phyloP scores from a whole-genome alignment of 257 asterid genomes.

The Scutellaria barbata region DNA sequence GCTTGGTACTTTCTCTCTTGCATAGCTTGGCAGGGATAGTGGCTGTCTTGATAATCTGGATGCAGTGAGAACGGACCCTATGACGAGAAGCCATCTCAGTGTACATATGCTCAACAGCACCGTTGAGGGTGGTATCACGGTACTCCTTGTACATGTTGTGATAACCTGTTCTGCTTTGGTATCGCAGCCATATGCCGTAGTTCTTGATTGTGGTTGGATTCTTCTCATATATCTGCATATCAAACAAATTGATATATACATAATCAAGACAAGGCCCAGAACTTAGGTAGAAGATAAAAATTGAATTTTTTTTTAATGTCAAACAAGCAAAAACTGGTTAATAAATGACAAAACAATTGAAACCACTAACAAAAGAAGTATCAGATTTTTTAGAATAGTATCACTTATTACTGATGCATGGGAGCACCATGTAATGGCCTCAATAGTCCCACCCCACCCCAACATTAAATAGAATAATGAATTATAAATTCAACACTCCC shows the following conservation, averaged over 20 bases:
- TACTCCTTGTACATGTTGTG: slow-evolving; percentile 40
- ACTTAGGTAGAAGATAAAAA: neutral
- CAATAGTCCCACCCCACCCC: neutral
- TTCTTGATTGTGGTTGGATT: slow-evolving; percentile 37
- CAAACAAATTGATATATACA: neutral
- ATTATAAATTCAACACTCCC: neutral
- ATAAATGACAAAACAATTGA: neutral
- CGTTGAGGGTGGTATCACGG: slow-evolving; percentile 37
- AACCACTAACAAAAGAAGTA: neutral
- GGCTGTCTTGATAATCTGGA: slow-evolving; percentile 59
- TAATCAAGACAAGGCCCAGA: neutral
- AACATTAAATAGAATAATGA: neutral
- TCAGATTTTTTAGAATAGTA: neutral
- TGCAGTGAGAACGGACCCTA: slow-evolving; percentile 62
- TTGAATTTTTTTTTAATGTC: neutral
- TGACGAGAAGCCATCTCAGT: slow-evolving; percentile 73
- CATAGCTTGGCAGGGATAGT: slow-evolving; percentile 61
- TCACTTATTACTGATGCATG: slow-evolving; percentile 7
- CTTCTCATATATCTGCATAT: slow-evolving; percentile 32
- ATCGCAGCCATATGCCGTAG: slow-evolving; percentile 36
- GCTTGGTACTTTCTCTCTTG: slow-evolving; percentile 63
- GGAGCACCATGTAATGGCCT: neutral
- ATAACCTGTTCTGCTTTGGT: slow-evolving; percentile 35
- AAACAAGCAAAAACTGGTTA: neutral
- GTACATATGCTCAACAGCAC: slow-evolving; percentile 40